A percentile compares a stretch with the other conserved stretches of the same genome.
Evolutionary conservation across 2,329 filamentous ascomycete genomes (phyloP).

Genomic region (Trichoderma sp.): DNA sequence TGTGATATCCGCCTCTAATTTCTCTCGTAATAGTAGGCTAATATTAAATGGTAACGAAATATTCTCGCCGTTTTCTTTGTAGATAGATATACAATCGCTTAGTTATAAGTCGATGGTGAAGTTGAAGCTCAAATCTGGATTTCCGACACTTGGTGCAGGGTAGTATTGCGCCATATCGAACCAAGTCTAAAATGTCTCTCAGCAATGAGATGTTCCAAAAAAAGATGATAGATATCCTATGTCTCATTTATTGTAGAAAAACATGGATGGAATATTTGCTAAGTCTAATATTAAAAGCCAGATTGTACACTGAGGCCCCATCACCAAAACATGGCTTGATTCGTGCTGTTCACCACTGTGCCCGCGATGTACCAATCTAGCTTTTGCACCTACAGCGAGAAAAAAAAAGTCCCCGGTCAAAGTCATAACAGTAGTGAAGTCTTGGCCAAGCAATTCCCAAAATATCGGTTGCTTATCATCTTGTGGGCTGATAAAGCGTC

Average conservation of each 20-base stretch:
- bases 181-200: background rate
- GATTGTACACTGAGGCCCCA: background rate
- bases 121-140: background rate
- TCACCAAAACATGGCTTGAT: background rate
- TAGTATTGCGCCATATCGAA: background rate
- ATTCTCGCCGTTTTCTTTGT: too few species aligned
- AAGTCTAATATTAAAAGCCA: background rate
- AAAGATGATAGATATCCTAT: background rate
- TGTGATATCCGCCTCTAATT: background rate
- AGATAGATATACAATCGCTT: accelerated
- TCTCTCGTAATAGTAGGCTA: too few species aligned
- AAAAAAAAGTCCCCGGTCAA: too few species aligned
- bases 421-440: too few species aligned
- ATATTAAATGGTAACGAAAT: too few species aligned
- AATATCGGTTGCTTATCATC: background rate
- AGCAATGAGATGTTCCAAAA: background rate
- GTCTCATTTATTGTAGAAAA: background rate
- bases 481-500: background rate
- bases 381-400: too few species aligned
- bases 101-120: background rate
- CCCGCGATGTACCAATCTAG: too few species aligned
- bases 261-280: background rate
- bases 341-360: background rate
- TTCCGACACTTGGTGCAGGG: background rate
- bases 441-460: background rate